phyloP scores from a whole-genome alignment of 140 eudicot genomes.

The Senecio squalidus region DNA sequence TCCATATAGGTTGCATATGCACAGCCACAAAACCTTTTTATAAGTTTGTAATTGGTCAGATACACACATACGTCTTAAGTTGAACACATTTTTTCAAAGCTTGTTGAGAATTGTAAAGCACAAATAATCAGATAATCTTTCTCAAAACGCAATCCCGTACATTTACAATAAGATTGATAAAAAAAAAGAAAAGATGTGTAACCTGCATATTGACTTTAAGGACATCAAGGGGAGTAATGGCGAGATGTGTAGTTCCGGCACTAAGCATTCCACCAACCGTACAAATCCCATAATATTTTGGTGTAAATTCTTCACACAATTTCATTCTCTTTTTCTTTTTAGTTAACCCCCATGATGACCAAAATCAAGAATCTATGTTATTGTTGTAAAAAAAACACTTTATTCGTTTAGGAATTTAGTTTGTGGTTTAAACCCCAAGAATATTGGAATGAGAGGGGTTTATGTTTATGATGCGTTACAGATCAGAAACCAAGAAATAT shows the following conservation, averaged over 20 bases:
- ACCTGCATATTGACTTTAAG: conserved; percentile 82
- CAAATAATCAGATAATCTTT: too few species aligned
- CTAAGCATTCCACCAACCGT: conserved; percentile 70
- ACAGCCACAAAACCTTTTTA: too few species aligned
- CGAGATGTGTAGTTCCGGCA: conserved; percentile 64
- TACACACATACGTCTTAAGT: too few species aligned
- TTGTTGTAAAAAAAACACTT: not conserved
- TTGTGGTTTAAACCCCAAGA: not conserved
- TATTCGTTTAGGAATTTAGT: not conserved
- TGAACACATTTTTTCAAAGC: too few species aligned
- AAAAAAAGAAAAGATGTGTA: not conserved
- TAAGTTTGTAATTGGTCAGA: too few species aligned
- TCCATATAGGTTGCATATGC: too few species aligned
- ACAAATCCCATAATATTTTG: conserved; percentile 59
- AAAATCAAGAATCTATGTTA: not conserved
- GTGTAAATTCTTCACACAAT: conserved; percentile 42
- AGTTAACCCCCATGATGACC: not conserved
- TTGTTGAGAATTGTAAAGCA: too few species aligned
- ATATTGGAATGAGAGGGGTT: not conserved
- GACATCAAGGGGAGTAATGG: conserved; percentile 67
- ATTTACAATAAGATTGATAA: too few species aligned
- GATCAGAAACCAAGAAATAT: too few species aligned
- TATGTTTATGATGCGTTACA: not conserved
- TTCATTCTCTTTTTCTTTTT: not conserved
- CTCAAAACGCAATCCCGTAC: too few species aligned